Evolutionary conservation across 495 filamentous ascomycete genomes (phyloP), one percentile per base, ranked within the genome.

Genomic region (Collariella sp.): DNA sequence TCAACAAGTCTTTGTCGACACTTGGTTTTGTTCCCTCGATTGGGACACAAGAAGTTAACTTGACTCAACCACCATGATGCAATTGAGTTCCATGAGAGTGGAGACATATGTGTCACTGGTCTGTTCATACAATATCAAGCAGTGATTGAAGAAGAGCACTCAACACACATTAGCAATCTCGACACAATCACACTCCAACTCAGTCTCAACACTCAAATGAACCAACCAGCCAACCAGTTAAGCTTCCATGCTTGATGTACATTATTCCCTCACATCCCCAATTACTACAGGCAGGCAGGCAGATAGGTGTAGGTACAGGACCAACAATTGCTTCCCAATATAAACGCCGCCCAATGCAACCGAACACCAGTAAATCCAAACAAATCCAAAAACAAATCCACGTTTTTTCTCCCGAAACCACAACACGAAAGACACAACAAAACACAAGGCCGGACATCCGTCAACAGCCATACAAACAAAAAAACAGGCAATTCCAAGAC

Each of bases 321-420:
- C 22, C n/a, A n/a, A 41, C 33, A 22, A 50, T n/a, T 5, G 5
- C 20, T 40, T 31, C 10, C 5, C 26, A 24, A 7, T 4, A 31
- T 1, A 0, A 49, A 59, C 57, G 51, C 57, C 57, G 52, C 52
- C 57, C 57, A 55, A 59, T 59, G 57, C 57, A 59, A 35, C 31
- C 38, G 35, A 45, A 43, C 52, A 19, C 46, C 40, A 46, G 15
- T 46, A 23, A 51, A 46, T 36, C 6, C 50, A 38, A 50, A 45
- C 24, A 7, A 26, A 42, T 38, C 23, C n/a, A 46, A 22, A 10
- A 16, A 24, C 15, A 41, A 24, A 19, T 50, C 57, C 46, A 5
- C 36, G 23, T 43, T 51, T 53, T 54, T 54, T 18, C 16, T 22
- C 45, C 38, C 38, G 20, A 43, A 41, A 41, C 10, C 39, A 41